These are phyloP conservation scores for Dipteronia sinensis DNA, from an alignment of 345 rosid species.

Conservation along the genomic window DNA sequence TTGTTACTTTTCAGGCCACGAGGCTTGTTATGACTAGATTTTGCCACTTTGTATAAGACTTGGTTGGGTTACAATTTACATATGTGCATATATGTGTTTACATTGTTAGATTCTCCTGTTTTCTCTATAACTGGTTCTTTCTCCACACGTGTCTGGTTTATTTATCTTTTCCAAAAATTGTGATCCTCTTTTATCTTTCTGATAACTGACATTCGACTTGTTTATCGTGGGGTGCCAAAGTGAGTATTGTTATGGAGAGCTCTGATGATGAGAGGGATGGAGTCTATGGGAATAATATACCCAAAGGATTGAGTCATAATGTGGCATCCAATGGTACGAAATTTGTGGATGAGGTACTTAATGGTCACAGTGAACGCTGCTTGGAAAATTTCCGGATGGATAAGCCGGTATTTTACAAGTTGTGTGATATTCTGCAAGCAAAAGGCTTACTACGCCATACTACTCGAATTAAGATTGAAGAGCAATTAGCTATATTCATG, in stretches of 20 bases:
- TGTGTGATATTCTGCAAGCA: slow-evolving; percentile 73
- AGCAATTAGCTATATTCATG: slow-evolving; percentile 83
- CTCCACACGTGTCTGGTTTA: background rate
- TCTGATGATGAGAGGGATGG: slow-evolving; percentile 62
- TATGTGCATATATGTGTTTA: background rate
- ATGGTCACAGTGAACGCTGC: slow-evolving; percentile 62
- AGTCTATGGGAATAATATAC: slow-evolving; percentile 33
- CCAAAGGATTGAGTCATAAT: slow-evolving; percentile 45
- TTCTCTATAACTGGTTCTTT: background rate
- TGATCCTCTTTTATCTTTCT: background rate
- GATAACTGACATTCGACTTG: background rate
- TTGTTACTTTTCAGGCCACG: background rate
- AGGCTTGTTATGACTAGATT: background rate
- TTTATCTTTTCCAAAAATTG: background rate
- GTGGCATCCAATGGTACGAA: slow-evolving; percentile 51
- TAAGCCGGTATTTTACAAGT: slow-evolving; percentile 75
- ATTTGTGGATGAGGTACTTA: slow-evolving; percentile 79
- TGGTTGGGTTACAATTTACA: background rate
- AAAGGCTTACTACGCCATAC: slow-evolving; percentile 88
- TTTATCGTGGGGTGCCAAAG: slow-evolving; percentile 29
- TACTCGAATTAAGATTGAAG: slow-evolving; percentile 85
- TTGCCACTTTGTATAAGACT: background rate
- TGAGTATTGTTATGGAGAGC: slow-evolving; percentile 50
- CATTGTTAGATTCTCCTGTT: background rate
- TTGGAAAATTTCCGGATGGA: slow-evolving; percentile 91